Conservation (phyloP, 345 rosid species). For the Anastatica hierochuntica region DNA sequence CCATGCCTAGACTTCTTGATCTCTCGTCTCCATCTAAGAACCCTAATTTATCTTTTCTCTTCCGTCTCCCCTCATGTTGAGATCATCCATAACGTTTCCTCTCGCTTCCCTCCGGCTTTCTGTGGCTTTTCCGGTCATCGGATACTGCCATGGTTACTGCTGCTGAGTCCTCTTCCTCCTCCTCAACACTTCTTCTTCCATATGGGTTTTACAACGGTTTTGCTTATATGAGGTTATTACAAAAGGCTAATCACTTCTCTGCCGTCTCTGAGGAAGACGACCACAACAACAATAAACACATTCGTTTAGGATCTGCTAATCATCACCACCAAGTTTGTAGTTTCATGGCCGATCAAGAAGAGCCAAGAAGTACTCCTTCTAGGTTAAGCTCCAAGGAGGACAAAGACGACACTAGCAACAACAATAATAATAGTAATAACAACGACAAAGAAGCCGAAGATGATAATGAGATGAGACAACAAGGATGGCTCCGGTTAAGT, state of each 20-base stretch:
- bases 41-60: constrained; percentile 15
- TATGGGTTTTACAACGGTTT: constrained; percentile 30
- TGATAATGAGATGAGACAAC: constrained; percentile 22
- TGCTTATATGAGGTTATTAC: constrained; percentile 43
- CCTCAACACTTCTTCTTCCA: constrained; percentile 20
- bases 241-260: constrained; percentile 34
- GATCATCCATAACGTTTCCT: constrained; percentile 13
- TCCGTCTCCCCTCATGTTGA: constrained; percentile 26
- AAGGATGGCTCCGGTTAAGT: constrained; percentile 80
- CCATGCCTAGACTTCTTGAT: constrained; percentile 3
- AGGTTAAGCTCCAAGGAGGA: constrained; percentile 54
- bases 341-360: constrained; percentile 71
- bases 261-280: constrained; percentile 20
- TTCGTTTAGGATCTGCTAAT: constrained; percentile 47
- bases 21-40: constrained; percentile 14
- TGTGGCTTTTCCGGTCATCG: constrained; percentile 29
- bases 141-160: constrained; percentile 70
- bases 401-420: constrained; percentile 8
- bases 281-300: constrained; percentile 14
- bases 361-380: constrained; percentile 62
- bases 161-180: constrained; percentile 25
- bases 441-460: not conserved
- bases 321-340: constrained; percentile 20
- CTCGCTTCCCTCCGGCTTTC: constrained; percentile 8
- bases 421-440: not conserved